Base-by-base conservation (phyloP, 2,329 filamentous ascomycete species). In the Hypoxylon sp. region DNA sequence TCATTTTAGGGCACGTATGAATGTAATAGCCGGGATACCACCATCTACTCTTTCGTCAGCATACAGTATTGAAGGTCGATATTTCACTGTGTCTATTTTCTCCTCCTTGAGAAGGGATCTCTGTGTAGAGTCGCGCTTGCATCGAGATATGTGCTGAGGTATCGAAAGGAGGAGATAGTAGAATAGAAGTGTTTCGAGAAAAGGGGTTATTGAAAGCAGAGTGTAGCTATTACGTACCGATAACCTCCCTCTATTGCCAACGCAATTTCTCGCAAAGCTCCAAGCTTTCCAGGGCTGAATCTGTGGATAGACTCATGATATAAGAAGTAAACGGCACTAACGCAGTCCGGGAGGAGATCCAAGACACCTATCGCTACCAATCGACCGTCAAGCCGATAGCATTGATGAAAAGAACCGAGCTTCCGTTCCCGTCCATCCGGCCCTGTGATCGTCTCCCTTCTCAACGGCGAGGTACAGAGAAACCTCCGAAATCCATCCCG, bases 21-120 rank as follows among this genome's bases (percentile, higher is more conserved):
- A 96, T 95, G 74, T 95, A 96, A 79, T 89, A 95, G 5, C 93
- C 90, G 5, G 86, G 91, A 79, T 95, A 96, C 86, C 93, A 96
- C 84, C 88, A 93, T 47, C 68, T 70, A n/a, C 7, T 50, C 13
- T 2, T 29, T n/a, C 13, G 39, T 70, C 31, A 70, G 37, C 29
- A 53, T 21, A 11, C 46, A 15, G 24, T 35, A 2, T 3, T 31
- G 2, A 32, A 47, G 7, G 3, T 3, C 29, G n/a, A 35, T 17
- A 4, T 29, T 48, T 19, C 10, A 29, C 3, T 53, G 11, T 32
- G 19, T 21, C 6, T 1, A 27, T 35, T 10, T 6, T 19, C 10
- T 27, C 29, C 2, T 29, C n/a, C 4, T 8, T 21, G 8, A 11
- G 15, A 19, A n/a, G n/a, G 10, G n/a, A 15, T 35, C 27, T 24